Percentiles rank a stretch among this genome's conserved stretches.
Evolutionary conservation across 1,284 basidiomycete species (phyloP).

Genomic region (Rhodotorula sp.): DNA sequence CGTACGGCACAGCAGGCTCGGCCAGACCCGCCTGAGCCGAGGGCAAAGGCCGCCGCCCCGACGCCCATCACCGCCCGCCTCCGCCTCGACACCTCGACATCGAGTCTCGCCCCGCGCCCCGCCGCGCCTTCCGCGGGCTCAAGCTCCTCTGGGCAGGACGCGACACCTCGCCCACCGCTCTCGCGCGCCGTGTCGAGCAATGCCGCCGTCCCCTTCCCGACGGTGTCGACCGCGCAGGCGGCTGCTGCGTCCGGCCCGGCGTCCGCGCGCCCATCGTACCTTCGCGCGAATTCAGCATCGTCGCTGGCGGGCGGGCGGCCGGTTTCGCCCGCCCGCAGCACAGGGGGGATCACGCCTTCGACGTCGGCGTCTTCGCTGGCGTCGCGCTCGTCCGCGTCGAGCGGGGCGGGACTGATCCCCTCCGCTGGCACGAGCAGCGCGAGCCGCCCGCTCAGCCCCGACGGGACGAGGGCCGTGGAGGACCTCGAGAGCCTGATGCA

Average conservation of each 20-base stretch:
- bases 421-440: background rate
- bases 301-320: background rate
- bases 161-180: background rate
- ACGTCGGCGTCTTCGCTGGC: constrained; percentile 12
- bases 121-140: background rate
- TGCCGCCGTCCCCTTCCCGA: background rate
- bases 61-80: background rate
- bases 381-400: constrained; percentile 4
- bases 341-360: background rate
- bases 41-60: background rate
- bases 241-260: background rate
- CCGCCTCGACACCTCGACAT: background rate
- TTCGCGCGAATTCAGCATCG: constrained; percentile 4
- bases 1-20: background rate
- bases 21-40: background rate
- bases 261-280: background rate
- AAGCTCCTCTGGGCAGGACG: background rate
- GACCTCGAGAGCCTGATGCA: constrained; percentile 32
- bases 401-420: background rate
- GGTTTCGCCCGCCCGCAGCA: background rate
- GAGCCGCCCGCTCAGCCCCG: constrained; percentile 16
- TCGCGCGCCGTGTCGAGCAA: background rate
- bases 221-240: background rate
- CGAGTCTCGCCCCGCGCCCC: background rate
- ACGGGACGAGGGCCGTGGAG: constrained; percentile 25